These are phyloP conservation scores for Nephromyces sp. DNA, from an alignment of 169 alveolate species.

Conservation along the genomic window DNA sequence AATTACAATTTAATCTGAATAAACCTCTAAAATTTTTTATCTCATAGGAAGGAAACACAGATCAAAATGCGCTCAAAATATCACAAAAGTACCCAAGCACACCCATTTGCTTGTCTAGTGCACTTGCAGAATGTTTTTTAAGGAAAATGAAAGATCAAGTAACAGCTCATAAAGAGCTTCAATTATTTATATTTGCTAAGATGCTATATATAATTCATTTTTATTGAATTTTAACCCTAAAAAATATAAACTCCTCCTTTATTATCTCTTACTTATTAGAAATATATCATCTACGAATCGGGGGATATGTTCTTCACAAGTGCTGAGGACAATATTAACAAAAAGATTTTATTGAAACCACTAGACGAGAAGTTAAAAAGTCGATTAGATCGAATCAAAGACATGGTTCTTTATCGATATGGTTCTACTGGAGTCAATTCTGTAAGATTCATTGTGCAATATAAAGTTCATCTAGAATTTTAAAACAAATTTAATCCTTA, in stretches of 20 bases:
- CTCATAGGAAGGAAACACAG: conserved; percentile 44
- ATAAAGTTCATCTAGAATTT: background rate
- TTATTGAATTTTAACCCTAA: no score
- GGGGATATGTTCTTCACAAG: conserved; percentile 27
- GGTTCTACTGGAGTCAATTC: conserved; percentile 53
- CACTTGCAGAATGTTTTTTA: conserved; percentile 47
- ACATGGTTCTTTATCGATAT: conserved; percentile 52
- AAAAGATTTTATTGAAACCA: conserved; percentile 27
- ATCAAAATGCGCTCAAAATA: conserved; percentile 26
- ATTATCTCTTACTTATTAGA: background rate
- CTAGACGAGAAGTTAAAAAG: conserved; percentile 42
- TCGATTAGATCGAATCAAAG: conserved; percentile 46
- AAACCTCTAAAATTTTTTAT: background rate
- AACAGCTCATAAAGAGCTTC: background rate
- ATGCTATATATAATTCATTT: background rate
- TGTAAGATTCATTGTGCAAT: conserved; percentile 7
- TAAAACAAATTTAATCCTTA: background rate
- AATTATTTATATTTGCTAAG: background rate
- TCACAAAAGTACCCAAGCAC: conserved; percentile 28
- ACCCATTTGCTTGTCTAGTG: conserved; percentile 41
- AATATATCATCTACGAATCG: conserved; percentile 29
- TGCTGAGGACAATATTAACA: conserved; percentile 5
- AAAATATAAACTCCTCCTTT: background rate
- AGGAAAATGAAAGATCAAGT: conserved; percentile 43
- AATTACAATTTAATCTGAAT: conserved; percentile 5